Evolutionary conservation across 345 rosid genomes (phyloP).

Genomic region (Corchorus capsularis): DNA sequence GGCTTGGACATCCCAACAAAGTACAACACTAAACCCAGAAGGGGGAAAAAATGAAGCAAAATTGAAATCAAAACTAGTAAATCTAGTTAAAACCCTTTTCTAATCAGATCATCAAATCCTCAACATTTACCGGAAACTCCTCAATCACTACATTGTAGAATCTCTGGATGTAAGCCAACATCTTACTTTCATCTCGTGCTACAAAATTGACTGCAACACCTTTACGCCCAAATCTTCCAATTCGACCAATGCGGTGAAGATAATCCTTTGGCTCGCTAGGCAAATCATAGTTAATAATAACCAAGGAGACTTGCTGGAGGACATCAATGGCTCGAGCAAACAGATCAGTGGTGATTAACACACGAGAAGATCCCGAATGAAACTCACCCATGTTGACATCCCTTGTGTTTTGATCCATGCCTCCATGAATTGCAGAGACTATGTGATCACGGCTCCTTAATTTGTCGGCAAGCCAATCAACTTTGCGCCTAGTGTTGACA

Average conservation of each 20-base stretch:
- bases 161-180: slow-evolving; percentile 51
- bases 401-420: slow-evolving; percentile 60
- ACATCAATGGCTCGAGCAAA: slow-evolving; percentile 59
- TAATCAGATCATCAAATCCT: slow-evolving; percentile 42
- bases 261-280: slow-evolving; percentile 59
- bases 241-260: slow-evolving; percentile 56
- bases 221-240: slow-evolving; percentile 56
- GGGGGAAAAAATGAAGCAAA: too few relatives aligned
- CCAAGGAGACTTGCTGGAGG: slow-evolving; percentile 58
- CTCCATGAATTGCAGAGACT: slow-evolving; percentile 57
- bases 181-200: slow-evolving; percentile 47
- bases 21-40: neutral
- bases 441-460: slow-evolving; percentile 56
- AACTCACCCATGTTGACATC: slow-evolving; percentile 57
- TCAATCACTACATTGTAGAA: slow-evolving; percentile 52
- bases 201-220: slow-evolving; percentile 55
- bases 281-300: slow-evolving; percentile 55
- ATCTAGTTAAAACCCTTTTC: neutral
- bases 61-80: neutral
- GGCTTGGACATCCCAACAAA: neutral
- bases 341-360: slow-evolving; percentile 59
- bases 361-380: slow-evolving; percentile 57
- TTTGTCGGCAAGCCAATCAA: slow-evolving; percentile 60
- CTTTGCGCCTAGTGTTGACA: slow-evolving; percentile 59
- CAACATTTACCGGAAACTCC: slow-evolving; percentile 53